Conservation (phyloP, 179 eudicot genomes). For the Sideroxylon spinosum region DNA sequence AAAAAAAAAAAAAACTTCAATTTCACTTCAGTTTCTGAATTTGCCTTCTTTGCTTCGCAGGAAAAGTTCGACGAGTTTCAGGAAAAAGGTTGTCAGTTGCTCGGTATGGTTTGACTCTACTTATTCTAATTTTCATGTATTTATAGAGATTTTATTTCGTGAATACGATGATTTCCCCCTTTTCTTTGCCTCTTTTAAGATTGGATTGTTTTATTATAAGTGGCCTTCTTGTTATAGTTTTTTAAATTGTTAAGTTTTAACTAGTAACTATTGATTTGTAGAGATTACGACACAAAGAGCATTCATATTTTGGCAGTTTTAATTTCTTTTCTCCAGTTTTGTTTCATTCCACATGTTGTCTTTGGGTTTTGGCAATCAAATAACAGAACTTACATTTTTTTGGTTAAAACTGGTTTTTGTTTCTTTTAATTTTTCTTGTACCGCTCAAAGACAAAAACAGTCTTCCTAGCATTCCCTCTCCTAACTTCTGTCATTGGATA, state of each 20-base stretch:
- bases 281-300: background rate
- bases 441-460: too few relatives aligned
- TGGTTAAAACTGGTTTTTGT: background rate
- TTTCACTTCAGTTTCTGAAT: background rate
- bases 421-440: background rate
- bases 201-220: background rate
- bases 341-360: background rate
- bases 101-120: conserved; percentile 42
- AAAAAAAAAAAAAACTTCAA: background rate
- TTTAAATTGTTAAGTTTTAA: background rate
- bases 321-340: background rate
- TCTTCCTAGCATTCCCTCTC: too few relatives aligned
- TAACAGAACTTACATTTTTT: background rate
- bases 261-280: background rate
- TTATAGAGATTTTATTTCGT: background rate
- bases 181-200: too few relatives aligned
- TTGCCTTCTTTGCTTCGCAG: conserved; percentile 30
- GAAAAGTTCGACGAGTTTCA: conserved; percentile 70
- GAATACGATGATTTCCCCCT: background rate
- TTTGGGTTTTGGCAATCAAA: background rate
- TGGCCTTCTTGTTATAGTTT: background rate
- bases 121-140: background rate
- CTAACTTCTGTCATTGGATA: background rate
- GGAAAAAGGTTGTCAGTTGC: conserved; percentile 72
- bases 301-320: background rate